phyloP scores from a whole-genome alignment of 345 rosid species.

The Bruguiera sexangula region DNA sequence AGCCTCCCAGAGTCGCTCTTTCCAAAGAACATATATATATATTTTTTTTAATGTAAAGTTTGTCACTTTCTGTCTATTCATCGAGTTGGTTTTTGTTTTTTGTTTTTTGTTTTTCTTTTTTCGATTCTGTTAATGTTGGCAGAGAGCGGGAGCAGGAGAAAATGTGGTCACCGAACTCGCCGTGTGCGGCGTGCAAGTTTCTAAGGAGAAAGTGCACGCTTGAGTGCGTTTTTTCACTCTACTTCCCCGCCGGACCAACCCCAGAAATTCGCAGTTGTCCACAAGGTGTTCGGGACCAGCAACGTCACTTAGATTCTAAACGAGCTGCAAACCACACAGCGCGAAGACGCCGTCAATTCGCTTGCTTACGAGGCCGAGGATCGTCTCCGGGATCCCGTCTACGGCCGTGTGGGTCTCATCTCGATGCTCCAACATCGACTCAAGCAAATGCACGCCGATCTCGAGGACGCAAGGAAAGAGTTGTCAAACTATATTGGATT shows the following conservation, averaged over 20 bases:
- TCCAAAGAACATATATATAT: neutral
- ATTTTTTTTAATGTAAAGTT: neutral
- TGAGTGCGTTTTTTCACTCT: constrained; percentile 1
- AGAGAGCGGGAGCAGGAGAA: neutral
- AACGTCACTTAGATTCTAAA: constrained; percentile 73
- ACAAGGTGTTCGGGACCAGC: constrained; percentile 37
- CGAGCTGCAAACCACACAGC: constrained; percentile 47
- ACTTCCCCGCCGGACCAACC: constrained; percentile 4
- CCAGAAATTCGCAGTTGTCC: neutral
- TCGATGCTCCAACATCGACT: constrained; percentile 66
- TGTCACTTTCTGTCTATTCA: neutral
- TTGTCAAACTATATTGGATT: constrained; percentile 51
- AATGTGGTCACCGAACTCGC: neutral
- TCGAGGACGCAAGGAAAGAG: constrained; percentile 56
- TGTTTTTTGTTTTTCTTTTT: neutral
- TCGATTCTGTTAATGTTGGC: neutral
- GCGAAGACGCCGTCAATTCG: constrained; percentile 82
- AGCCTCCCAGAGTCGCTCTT: neutral
- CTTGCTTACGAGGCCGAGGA: constrained; percentile 79
- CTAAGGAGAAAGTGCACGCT: constrained; percentile 1
- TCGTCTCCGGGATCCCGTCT: constrained; percentile 74
- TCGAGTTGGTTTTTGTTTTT: neutral
- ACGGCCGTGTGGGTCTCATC: constrained; percentile 77
- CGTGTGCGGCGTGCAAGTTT: neutral
- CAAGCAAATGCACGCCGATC: constrained; percentile 48